These are phyloP conservation scores for Microsporum ferrugineum DNA, from an alignment of 2,329 filamentous ascomycete genomes.

Conservation along the genomic window DNA sequence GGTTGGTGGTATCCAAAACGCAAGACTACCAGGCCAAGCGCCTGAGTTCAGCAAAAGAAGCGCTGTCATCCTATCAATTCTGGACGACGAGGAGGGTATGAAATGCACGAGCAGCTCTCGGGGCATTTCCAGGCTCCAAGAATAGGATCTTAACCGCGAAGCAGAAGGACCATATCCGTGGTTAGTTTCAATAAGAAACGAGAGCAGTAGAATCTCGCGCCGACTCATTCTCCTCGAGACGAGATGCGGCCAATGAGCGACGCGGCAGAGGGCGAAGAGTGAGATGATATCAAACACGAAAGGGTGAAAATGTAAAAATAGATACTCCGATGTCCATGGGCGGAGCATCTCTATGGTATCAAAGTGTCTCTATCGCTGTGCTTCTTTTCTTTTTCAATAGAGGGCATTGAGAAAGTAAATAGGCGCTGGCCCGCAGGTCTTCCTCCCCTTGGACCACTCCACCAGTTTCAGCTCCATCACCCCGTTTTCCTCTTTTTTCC, in stretches of 20 bases:
- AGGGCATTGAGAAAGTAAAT: background rate
- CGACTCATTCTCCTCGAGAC: background rate
- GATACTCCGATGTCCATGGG: background rate
- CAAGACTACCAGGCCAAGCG: background rate
- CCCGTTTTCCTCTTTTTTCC: background rate
- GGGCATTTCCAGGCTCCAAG: background rate
- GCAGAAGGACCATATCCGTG: background rate
- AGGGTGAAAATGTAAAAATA: background rate
- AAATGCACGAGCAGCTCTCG: background rate
- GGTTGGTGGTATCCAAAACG: background rate
- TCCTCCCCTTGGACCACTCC: background rate
- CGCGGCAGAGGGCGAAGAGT: background rate
- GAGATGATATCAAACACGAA: constrained; percentile 1
- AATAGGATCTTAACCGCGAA: constrained; percentile 3
- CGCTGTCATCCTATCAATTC: constrained; percentile 1
- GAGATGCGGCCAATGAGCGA: background rate
- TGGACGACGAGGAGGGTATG: background rate
- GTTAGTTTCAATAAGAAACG: background rate
- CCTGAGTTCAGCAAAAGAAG: background rate
- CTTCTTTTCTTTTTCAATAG: background rate
- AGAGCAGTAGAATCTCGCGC: background rate
- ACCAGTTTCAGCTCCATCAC: background rate
- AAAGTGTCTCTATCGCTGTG: background rate
- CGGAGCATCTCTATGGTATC: background rate
- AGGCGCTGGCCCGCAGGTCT: background rate